Evolutionary conservation across 2,329 filamentous ascomycete genomes (phyloP).

Genomic region (Orbilia quercus): DNA sequence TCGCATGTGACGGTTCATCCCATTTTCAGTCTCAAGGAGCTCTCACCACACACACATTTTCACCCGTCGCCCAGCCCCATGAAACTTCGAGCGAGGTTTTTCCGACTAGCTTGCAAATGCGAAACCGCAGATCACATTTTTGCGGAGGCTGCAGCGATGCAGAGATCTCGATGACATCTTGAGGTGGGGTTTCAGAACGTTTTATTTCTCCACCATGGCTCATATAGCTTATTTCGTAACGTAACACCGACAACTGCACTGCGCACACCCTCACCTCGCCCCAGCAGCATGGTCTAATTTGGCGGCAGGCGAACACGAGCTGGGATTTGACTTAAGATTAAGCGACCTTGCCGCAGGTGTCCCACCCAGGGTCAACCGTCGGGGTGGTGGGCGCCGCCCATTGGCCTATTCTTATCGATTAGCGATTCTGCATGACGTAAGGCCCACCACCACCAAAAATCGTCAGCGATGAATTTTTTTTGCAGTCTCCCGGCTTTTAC

Average conservation of each 20-base stretch:
- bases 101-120: neutral
- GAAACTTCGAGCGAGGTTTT: neutral
- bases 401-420: conserved; percentile 50
- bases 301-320: conserved; percentile 20
- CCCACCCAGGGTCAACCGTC: conserved; percentile 23
- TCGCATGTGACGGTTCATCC: conserved; percentile 51
- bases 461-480: conserved; percentile 3
- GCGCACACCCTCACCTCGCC: neutral
- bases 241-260: neutral
- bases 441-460: conserved; percentile 46
- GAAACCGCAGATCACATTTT: neutral
- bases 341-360: conserved; percentile 55
- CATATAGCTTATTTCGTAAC: neutral
- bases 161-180: neutral
- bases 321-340: conserved; percentile 45
- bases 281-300: too few species aligned
- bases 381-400: conserved; percentile 28
- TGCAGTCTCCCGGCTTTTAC: neutral
- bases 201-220: conserved; percentile 6
- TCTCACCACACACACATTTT: conserved; percentile 12
- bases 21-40: conserved; percentile 51
- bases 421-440: conserved; percentile 34
- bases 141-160: neutral
- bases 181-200: conserved; percentile 11
- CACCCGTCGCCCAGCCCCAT: neutral